These are phyloP conservation scores for Lichtheimia ramosa DNA, from an alignment of 371 early-diverging fungal species.

Conservation along the genomic window DNA sequence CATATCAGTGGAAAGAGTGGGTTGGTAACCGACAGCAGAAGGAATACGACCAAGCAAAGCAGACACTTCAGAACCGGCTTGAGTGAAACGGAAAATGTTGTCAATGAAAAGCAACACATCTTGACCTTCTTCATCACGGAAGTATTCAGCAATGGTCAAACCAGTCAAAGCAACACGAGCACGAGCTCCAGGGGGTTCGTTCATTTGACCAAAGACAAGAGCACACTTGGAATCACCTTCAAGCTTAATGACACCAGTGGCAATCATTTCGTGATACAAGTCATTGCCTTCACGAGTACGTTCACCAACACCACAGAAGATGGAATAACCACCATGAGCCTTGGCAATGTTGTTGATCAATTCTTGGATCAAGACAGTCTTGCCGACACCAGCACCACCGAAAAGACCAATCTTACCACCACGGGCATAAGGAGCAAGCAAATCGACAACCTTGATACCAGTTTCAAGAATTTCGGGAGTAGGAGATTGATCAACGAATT, in stretches of 20 bases:
- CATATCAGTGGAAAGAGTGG: constrained; percentile 94
- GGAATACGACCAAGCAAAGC: constrained; percentile 98
- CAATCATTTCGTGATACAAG: constrained; percentile 96
- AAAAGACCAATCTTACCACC: constrained; percentile 88
- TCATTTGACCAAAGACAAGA: constrained; percentile 99
- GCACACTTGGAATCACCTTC: constrained; percentile 93
- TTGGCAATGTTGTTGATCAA: constrained; percentile 97
- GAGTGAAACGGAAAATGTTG: constrained; percentile 98
- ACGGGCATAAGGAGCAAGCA: constrained; percentile 97
- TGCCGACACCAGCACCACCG: constrained; percentile 77
- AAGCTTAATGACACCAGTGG: constrained; percentile 92
- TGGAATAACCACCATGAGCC: constrained; percentile 97
- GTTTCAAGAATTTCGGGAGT: constrained; percentile 96
- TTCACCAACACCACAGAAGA: constrained; percentile 96
- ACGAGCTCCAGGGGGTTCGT: constrained; percentile 99
- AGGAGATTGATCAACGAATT: constrained; percentile 92
- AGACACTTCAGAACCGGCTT: constrained; percentile 95
- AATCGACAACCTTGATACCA: constrained; percentile 99
- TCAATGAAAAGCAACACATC: constrained; percentile 99
- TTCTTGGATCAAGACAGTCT: constrained; percentile 96
- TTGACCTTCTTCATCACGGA: constrained; percentile 99
- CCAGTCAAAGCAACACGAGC: constrained; percentile 99
- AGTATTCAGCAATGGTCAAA: constrained; percentile 98
- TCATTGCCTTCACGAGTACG: constrained; percentile 98
- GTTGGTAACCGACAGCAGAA: constrained; percentile 99